These are phyloP conservation scores for Fraxinus cuspidata DNA, from an alignment of 257 asterid species.

Conservation along the genomic window DNA sequence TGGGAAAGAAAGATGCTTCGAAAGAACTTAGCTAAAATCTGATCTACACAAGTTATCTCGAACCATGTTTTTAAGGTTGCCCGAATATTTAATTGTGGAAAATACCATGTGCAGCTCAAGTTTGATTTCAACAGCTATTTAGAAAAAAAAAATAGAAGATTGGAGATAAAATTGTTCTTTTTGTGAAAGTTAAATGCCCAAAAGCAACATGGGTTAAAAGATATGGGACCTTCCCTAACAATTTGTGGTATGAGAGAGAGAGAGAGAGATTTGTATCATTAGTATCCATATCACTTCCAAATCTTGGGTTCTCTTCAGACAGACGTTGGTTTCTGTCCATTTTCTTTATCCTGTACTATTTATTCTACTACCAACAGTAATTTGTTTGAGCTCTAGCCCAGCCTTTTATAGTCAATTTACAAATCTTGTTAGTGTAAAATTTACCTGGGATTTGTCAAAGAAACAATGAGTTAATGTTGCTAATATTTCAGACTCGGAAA, in stretches of 20 bases:
- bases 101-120: no score
- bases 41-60: no score
- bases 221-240: neutral
- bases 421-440: neutral
- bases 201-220: neutral
- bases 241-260: neutral
- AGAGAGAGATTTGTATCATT: neutral
- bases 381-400: neutral
- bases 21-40: no score
- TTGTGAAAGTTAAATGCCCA: neutral
- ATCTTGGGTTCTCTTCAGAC: neutral
- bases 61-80: no score
- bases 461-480: neutral
- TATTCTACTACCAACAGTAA: neutral
- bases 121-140: no score
- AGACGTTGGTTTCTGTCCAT: slow-evolving; percentile 1
- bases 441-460: slow-evolving; percentile 14
- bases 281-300: neutral
- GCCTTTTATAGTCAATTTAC: neutral
- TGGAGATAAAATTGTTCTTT: neutral
- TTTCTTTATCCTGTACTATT: neutral
- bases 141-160: neutral
- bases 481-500: neutral
- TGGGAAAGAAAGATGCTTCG: no score
- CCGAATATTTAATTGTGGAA: no score